Conservation (phyloP, 2,329 filamentous ascomycete species). For the Monosporascus sp. region DNA sequence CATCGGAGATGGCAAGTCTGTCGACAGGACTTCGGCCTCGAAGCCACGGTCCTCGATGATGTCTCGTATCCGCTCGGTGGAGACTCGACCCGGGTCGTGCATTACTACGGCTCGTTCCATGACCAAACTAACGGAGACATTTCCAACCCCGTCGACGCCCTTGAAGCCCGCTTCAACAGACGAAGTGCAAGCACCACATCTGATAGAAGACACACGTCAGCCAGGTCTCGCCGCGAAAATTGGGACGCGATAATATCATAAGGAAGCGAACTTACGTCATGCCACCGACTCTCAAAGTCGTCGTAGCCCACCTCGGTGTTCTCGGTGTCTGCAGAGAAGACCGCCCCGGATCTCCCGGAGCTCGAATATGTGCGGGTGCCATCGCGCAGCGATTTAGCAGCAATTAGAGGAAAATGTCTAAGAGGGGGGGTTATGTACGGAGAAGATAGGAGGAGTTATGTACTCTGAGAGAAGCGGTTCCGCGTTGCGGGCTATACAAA, state of each 20-base stretch:
- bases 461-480: neutral
- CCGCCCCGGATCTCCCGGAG: conserved; percentile 33
- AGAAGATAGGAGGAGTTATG: neutral
- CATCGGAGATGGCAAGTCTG: conserved; percentile 61
- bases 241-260: neutral
- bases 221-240: neutral
- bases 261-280: conserved; percentile 53
- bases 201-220: conserved; percentile 33
- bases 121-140: conserved; percentile 85
- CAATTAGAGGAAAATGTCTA: neutral
- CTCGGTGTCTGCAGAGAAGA: conserved; percentile 28
- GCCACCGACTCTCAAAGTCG: conserved; percentile 83
- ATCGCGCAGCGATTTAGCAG: conserved; percentile 28
- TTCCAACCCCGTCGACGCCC: conserved; percentile 72
- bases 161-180: conserved; percentile 92
- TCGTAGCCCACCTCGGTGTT: conserved; percentile 73
- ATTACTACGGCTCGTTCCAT: conserved; percentile 95
- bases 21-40: conserved; percentile 82
- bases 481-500: conserved; percentile 10
- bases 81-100: conserved; percentile 72
- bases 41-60: conserved; percentile 91
- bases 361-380: conserved; percentile 46
- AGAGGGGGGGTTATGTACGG: neutral
- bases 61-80: conserved; percentile 72
- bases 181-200: conserved; percentile 89